Evolutionary conservation across 805 yeast species (phyloP), one percentile per base, ranked within the genome.

Genomic region (Sugiyamaella mastotermitis): DNA sequence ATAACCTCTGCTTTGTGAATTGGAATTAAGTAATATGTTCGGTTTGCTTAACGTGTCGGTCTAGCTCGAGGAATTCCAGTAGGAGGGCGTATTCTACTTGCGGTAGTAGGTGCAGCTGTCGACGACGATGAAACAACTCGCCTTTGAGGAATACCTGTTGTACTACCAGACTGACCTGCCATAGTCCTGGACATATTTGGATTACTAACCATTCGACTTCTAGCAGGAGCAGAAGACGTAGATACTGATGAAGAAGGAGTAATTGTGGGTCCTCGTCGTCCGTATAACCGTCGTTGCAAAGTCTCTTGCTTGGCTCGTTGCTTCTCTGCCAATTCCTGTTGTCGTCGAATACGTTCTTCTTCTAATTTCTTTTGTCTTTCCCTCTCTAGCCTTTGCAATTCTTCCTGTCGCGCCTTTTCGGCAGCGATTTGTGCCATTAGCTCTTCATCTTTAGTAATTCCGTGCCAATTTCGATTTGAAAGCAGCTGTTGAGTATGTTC

Each of bases 401-500:
- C 51, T 24, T 34, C 38, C 10, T 30, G 37, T 16, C 45, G 38
- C 20, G 32, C 40, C 22, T 38, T 29, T 26, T 40, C 40, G 7
- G 30, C 37, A 17, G 45, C 45, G n/a, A 43, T 32, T 15, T 44
- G 48, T 11, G 47, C 46, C 27, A 51, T 47, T 2, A 49, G 40
- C 41, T 51, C 40, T 16, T 55, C 50, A 31, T 55, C 60, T 32
- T 33, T 40, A 11, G 57, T 47, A 4, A 43, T 35, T 5, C 61
- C 61, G 16, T 50, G 57, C 61, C 61, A 56, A n/a, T 46, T 38
- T 8, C 42, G 42, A 26, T 47, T 45, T 17, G 38, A 38, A 32
- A 56, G 33, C 21, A 56, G 45, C 11, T 48, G 40, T 25, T 55
- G 51, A 7, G 56, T 56, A 27, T 53, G 60, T 37, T 55, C 59